Conservation (phyloP, 2,329 filamentous ascomycete species). For the Aspergillus fijiensis region DNA sequence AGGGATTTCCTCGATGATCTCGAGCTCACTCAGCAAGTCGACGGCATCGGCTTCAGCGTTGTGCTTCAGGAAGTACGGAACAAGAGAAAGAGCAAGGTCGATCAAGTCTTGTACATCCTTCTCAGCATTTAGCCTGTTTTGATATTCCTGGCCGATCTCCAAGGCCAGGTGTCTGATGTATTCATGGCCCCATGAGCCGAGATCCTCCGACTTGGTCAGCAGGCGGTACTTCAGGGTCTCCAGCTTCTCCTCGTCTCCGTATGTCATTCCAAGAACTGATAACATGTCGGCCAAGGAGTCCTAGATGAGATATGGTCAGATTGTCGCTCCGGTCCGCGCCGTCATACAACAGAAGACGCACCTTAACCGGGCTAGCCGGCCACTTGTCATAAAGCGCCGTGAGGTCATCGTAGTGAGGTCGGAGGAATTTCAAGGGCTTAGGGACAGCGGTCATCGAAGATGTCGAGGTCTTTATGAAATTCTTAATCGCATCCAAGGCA, state of each 20-base stretch:
- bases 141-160: conserved; percentile 93
- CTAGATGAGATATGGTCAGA: conserved; percentile 32
- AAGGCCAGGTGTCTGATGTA: conserved; percentile 94
- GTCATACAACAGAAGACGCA: conserved; percentile 37
- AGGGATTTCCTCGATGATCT: conserved; percentile 91
- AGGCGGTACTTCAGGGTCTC: conserved; percentile 96
- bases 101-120: conserved; percentile 80
- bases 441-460: conserved; percentile 99
- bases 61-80: conserved; percentile 93
- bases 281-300: conserved; percentile 86
- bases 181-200: conserved; percentile 97
- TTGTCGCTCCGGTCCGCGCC: conserved; percentile 5
- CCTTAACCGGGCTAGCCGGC: conserved; percentile 81
- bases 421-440: conserved; percentile 95
- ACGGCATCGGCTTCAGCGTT: conserved; percentile 98
- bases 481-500: conserved; percentile 93
- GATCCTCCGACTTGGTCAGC: conserved; percentile 83
- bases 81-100: conserved; percentile 77
- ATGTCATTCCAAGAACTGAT: conserved; percentile 98
- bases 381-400: conserved; percentile 87
- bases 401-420: conserved; percentile 91
- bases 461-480: conserved; percentile 97
- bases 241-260: conserved; percentile 91
- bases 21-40: conserved; percentile 92
- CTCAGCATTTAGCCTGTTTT: conserved; percentile 80